Base-by-base conservation (phyloP, 2,329 filamentous ascomycete genomes). In the Botryotinia calthae region DNA sequence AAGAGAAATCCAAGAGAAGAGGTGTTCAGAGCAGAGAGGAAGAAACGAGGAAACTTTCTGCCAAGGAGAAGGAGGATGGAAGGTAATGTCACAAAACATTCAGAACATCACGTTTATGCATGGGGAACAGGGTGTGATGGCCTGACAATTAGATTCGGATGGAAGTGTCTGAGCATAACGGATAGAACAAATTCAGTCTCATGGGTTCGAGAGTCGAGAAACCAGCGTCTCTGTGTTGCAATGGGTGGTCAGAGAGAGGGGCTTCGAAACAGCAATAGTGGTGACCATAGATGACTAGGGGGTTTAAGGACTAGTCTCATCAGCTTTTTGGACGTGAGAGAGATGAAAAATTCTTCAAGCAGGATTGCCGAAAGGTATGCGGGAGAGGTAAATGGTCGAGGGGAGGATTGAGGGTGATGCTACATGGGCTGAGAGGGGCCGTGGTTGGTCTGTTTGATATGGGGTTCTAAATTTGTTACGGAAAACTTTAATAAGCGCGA, bases 61-160 rank as follows among this genome's bases (percentile, higher is more conserved):
- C 70, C 46, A 73, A 74, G 75, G 64, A 70, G 73, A 40, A 59
- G 59, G 31, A n/a, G 51, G 31, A n/a, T 42, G 58, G 31, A 40
- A 56, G 46, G 31, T 51, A 72, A 46, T 58, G 28, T 72, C 69
- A 71, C 58, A 40, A 62, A 48, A 34, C 44, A 65, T 18, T n/a
- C 63, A 31, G 71, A 46, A 51, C 40, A 54, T 73, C 75, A 75
- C 58, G 73, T 74, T 75, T 70, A 74, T 73, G 72, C 72, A 73
- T 71, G 65, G 69, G 40, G 8, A 54, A 71, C 4, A 56, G 62
- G 37, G 70, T 51, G 64, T 34, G 61, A 73, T 72, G 67, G 71
- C 74, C 74, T 76, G 75, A 76, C 74, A 72, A 56, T 22, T 22
- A 73, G 71, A 61, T 70, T 54, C 73, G 61, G 63, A 48, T 70